Conservation (phyloP, 352 stramenopile species). For the Pythium grandisporangium region DNA sequence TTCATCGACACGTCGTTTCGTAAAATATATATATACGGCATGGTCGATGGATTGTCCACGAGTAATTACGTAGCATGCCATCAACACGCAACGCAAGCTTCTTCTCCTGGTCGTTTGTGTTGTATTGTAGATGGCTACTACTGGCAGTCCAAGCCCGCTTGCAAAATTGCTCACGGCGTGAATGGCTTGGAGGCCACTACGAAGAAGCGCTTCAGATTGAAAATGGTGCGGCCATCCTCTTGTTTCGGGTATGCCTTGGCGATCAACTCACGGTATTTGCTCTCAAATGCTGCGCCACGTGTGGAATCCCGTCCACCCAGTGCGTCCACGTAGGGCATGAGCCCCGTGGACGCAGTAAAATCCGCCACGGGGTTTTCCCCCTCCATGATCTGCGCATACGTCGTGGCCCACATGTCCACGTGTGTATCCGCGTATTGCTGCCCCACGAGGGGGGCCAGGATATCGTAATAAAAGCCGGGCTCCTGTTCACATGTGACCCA, state of each 20-base stretch:
- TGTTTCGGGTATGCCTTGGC: conserved; percentile 44
- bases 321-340: conserved; percentile 51
- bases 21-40: too few relatives aligned
- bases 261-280: conserved; percentile 51
- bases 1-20: too few relatives aligned
- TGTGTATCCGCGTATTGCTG: neutral
- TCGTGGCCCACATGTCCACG: conserved; percentile 59
- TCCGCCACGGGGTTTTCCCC: conserved; percentile 60
- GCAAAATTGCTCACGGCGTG: too few relatives aligned
- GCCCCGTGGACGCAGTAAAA: conserved; percentile 48
- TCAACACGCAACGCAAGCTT: too few relatives aligned
- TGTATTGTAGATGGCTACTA: too few relatives aligned
- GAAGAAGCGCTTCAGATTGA: conserved; percentile 69
- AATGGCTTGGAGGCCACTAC: conserved; percentile 30
- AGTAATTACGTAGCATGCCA: too few relatives aligned
- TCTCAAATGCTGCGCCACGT: conserved; percentile 22
- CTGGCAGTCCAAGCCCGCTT: too few relatives aligned
- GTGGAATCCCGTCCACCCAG: conserved; percentile 20
- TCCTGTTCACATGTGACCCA: conserved; percentile 65
- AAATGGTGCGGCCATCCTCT: conserved; percentile 42
- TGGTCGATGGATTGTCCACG: too few relatives aligned
- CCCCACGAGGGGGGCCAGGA: conserved; percentile 23
- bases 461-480: conserved; percentile 59
- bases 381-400: conserved; percentile 50
- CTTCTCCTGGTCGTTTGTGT: too few relatives aligned